Conservation (phyloP, 441 rosid genomes). For the Populus hybrid region DNA sequence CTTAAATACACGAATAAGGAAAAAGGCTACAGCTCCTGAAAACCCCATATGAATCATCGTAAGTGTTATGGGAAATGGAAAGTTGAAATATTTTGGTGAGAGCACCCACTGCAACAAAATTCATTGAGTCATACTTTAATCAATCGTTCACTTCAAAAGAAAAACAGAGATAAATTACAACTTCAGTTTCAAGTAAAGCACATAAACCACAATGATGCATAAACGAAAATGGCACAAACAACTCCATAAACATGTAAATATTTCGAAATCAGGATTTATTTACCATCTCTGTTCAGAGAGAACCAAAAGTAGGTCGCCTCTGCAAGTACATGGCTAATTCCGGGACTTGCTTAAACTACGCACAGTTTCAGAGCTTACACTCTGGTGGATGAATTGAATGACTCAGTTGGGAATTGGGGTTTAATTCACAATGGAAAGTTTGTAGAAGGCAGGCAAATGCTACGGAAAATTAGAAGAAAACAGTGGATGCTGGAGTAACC, state of each 20-base stretch:
- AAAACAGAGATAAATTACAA: neutral
- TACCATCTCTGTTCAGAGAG: neutral
- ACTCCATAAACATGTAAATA: neutral
- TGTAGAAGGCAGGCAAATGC: neutral
- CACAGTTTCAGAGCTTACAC: neutral
- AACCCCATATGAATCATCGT: constrained; percentile 99
- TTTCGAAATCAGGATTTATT: neutral
- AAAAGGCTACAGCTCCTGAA: constrained; percentile 76
- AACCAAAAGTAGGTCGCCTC: neutral
- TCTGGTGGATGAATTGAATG: neutral
- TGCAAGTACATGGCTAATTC: neutral
- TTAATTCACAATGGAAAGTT: neutral
- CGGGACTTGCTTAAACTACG: neutral
- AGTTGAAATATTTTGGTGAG: constrained; percentile 92
- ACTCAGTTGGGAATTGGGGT: neutral
- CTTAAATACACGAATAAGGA: constrained; percentile 96
- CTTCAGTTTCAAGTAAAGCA: constrained; percentile 5
- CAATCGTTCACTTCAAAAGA: neutral
- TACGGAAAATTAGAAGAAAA: neutral
- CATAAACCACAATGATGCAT: neutral
- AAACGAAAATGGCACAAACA: neutral
- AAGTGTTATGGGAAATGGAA: constrained; percentile 88
- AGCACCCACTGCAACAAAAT: constrained; percentile 88
- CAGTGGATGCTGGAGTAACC: neutral
- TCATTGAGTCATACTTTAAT: constrained; percentile 8